A percentile compares a stretch with the other conserved stretches of the same genome.
phyloP scores from a whole-genome alignment of 345 rosid genomes.

The Aquilaria yunnanensis region DNA sequence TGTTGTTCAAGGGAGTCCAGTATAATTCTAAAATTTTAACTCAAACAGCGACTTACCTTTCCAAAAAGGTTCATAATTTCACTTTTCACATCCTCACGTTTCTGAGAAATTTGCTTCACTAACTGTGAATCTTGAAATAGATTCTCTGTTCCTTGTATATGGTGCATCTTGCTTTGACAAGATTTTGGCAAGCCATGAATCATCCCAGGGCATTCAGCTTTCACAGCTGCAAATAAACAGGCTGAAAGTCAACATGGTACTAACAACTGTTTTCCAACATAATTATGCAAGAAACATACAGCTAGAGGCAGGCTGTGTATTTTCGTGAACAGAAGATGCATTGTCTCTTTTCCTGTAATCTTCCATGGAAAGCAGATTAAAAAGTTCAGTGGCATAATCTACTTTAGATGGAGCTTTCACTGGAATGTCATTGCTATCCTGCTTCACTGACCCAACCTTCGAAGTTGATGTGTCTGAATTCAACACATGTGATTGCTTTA shows the following conservation, averaged over 20 bases:
- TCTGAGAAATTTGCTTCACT: conserved; percentile 15
- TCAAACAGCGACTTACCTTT: conserved; percentile 28
- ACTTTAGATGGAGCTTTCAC: conserved; percentile 29
- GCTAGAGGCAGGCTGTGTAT: conserved; percentile 15
- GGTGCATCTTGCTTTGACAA: conserved; percentile 18
- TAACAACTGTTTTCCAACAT: neutral
- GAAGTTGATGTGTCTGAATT: conserved; percentile 14
- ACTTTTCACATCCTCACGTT: conserved; percentile 34
- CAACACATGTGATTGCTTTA: conserved; percentile 4
- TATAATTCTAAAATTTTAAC: neutral
- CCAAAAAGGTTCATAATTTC: conserved; percentile 36
- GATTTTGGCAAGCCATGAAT: conserved; percentile 14
- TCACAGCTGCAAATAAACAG: conserved; percentile 24
- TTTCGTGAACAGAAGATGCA: conserved; percentile 10
- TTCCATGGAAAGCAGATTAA: conserved; percentile 50
- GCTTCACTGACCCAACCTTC: conserved; percentile 18
- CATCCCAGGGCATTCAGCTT: conserved; percentile 17
- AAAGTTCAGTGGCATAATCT: conserved; percentile 65
- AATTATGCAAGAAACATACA: conserved; percentile 19
- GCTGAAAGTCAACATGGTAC: conserved; percentile 6
- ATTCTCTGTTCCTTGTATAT: conserved; percentile 15
- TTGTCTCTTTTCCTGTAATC: conserved; percentile 28
- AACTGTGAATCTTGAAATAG: conserved; percentile 9
- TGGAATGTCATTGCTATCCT: conserved; percentile 18
- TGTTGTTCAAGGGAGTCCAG: too few species aligned